Conservation (phyloP, 495 filamentous ascomycete genomes). For the Emericellopsis terricola region DNA sequence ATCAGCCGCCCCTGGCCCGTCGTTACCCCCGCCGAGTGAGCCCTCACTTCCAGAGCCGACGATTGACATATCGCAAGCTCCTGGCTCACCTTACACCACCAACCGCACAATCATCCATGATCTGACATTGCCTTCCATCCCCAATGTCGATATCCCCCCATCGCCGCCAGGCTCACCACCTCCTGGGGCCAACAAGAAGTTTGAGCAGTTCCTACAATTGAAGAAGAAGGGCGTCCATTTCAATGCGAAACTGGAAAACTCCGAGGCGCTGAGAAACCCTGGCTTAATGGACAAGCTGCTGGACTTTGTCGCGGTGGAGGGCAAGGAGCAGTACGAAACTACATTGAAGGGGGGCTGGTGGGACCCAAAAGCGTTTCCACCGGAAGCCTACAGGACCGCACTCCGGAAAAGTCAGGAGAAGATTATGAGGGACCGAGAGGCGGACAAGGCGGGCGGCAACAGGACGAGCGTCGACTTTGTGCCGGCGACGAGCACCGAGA, state of each 20-base stretch:
- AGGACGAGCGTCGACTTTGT: constrained; percentile 62
- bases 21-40: neutral
- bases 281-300: constrained; percentile 62
- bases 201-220: constrained; percentile 64
- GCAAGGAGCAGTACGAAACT: constrained; percentile 48
- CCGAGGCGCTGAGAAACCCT: constrained; percentile 62
- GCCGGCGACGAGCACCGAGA: constrained; percentile 10
- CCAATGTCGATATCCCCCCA: constrained; percentile 64
- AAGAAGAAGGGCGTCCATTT: constrained; percentile 84
- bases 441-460: constrained; percentile 35
- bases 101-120: constrained; percentile 51
- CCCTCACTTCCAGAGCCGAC: neutral
- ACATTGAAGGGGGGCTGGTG: constrained; percentile 49
- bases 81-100: constrained; percentile 50
- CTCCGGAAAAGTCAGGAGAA: constrained; percentile 48
- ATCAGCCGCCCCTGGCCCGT: too few species aligned
- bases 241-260: constrained; percentile 60
- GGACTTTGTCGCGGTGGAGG: constrained; percentile 58
- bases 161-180: constrained; percentile 69
- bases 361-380: constrained; percentile 46
- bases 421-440: constrained; percentile 38
- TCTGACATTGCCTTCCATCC: constrained; percentile 67
- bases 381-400: constrained; percentile 55
- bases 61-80: constrained; percentile 10
- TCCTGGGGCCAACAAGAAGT: constrained; percentile 46